Conservation (phyloP, 305 asterid species). For the Euphrasia arctica region DNA sequence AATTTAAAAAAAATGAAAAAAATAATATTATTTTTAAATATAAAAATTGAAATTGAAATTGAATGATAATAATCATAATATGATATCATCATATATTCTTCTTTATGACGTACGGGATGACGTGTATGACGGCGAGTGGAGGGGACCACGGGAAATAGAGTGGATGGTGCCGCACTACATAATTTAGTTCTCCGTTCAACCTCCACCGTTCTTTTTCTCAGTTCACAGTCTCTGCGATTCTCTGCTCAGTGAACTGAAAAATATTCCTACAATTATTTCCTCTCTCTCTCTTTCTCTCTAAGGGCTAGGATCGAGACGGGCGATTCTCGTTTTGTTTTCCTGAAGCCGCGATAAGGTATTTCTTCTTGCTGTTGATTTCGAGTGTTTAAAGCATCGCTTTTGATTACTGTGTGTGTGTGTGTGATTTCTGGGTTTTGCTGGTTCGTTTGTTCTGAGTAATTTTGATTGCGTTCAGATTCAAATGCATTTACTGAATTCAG, state of each 20-base stretch:
- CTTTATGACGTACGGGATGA: slow-evolving; percentile 13
- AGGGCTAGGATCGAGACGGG: slow-evolving; percentile 10
- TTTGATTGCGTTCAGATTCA: slow-evolving; percentile 11
- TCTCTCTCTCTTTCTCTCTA: background rate
- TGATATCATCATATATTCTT: too few relatives aligned
- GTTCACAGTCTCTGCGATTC: slow-evolving; percentile 8
- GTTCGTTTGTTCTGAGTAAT: background rate
- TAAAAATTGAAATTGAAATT: too few relatives aligned
- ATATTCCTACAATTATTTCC: background rate
- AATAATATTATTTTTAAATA: too few relatives aligned
- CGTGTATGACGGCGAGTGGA: slow-evolving; percentile 28
- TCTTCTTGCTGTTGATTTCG: background rate
- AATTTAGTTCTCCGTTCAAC: slow-evolving; percentile 27
- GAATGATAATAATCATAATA: too few relatives aligned
- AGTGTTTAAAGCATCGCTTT: background rate
- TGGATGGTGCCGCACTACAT: slow-evolving; percentile 36
- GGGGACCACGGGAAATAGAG: slow-evolving; percentile 26
- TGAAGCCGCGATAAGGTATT: slow-evolving; percentile 30
- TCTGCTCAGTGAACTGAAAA: slow-evolving; percentile 13
- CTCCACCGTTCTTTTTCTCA: slow-evolving; percentile 31
- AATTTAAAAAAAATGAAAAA: too few relatives aligned
- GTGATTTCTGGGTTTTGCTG: slow-evolving; percentile 1
- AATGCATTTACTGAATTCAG: slow-evolving; percentile 22
- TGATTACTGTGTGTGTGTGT: slow-evolving; percentile 12
- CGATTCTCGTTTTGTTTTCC: slow-evolving; percentile 18